Conservation (phyloP, 1,139 yeast species). For the Candida glucosophila region DNA sequence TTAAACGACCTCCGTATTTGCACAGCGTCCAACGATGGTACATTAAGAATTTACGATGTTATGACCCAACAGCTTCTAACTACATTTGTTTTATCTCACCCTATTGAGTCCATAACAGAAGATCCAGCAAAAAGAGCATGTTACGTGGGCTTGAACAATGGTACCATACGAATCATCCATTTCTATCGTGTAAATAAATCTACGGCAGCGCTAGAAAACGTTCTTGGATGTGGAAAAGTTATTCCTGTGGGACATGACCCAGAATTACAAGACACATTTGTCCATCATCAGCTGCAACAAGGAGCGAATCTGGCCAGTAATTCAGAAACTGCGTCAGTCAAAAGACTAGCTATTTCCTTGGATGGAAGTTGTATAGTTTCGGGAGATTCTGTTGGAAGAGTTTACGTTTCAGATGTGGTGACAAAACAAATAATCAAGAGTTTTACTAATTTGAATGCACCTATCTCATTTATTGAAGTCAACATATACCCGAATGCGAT, state of each 20-base stretch:
- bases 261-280: slow-evolving; percentile 44
- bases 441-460: slow-evolving; percentile 44
- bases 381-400: slow-evolving; percentile 67
- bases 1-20: slow-evolving; percentile 56
- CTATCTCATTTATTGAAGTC: slow-evolving; percentile 21
- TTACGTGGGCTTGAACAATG: slow-evolving; percentile 63
- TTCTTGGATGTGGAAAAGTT: slow-evolving; percentile 49
- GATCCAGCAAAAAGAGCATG: slow-evolving; percentile 79
- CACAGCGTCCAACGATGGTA: slow-evolving; percentile 68
- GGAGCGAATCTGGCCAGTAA: slow-evolving; percentile 7
- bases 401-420: slow-evolving; percentile 61
- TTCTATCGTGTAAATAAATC: slow-evolving; percentile 41
- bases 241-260: slow-evolving; percentile 44
- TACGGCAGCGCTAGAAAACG: slow-evolving; percentile 39
- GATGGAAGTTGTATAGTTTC: slow-evolving; percentile 72
- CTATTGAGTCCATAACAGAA: slow-evolving; percentile 51
- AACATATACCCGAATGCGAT: slow-evolving; percentile 9
- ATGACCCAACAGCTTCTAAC: slow-evolving; percentile 40
- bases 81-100: slow-evolving; percentile 59
- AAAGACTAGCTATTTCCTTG: slow-evolving; percentile 51
- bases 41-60: slow-evolving; percentile 60
- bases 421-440: slow-evolving; percentile 71
- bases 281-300: slow-evolving; percentile 42
- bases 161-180: slow-evolving; percentile 50
- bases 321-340: slow-evolving; percentile 18